Conservation (phyloP, 1,139 yeast genomes). For the Candida tetrigidarum region DNA sequence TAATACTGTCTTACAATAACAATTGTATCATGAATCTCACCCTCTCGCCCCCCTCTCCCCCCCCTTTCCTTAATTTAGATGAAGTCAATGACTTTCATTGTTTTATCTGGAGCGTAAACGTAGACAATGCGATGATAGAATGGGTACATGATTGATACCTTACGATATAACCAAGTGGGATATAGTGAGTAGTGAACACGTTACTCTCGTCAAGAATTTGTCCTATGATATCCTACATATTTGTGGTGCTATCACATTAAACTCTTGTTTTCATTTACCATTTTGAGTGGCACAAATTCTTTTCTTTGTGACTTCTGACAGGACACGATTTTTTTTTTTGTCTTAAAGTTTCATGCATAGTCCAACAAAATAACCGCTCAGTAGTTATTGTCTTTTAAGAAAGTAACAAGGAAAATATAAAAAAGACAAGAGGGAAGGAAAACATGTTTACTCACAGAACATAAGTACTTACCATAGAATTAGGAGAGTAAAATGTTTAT, state of each 20-base stretch:
- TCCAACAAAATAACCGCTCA: constrained; percentile 17
- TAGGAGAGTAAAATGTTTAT: neutral
- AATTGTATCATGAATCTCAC: too few species aligned
- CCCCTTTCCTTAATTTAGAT: too few species aligned
- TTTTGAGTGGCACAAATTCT: neutral
- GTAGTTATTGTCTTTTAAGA: neutral
- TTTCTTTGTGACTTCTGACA: neutral
- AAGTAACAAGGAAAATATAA: neutral
- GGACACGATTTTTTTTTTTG: constrained; percentile 3
- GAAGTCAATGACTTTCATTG: too few species aligned
- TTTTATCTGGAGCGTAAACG: too few species aligned
- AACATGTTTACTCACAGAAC: neutral
- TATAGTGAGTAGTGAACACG: too few species aligned
- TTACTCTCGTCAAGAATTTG: neutral
- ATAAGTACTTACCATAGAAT: neutral
- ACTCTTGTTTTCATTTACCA: neutral
- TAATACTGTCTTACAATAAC: too few species aligned
- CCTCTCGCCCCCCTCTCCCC: too few species aligned
- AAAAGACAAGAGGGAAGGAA: neutral
- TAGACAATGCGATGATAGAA: too few species aligned
- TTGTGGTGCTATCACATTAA: neutral
- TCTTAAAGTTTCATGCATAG: constrained; percentile 13
- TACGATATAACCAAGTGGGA: too few species aligned
- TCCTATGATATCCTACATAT: neutral
- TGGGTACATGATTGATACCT: too few species aligned